These are phyloP conservation scores for Sarocladiaceae sp. DNA, from an alignment of 2,329 filamentous ascomycete species.

Conservation along the genomic window DNA sequence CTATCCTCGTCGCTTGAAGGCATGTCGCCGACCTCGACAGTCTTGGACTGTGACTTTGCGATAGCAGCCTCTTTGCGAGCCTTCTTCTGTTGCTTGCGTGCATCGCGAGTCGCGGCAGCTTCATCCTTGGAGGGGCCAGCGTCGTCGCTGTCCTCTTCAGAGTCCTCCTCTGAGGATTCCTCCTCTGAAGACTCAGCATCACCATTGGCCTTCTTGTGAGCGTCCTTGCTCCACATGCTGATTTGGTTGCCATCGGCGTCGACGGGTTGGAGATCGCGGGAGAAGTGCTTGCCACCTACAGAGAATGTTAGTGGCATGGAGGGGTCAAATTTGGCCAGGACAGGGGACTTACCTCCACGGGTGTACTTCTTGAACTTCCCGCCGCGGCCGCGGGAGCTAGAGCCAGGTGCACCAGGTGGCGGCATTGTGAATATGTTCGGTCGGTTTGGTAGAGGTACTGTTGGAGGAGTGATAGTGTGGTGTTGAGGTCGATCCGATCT, in stretches of 20 bases:
- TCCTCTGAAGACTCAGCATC: constrained; percentile 50
- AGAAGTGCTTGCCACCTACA: constrained; percentile 91
- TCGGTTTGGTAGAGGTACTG: background rate
- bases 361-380: constrained; percentile 95
- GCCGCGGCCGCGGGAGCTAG: constrained; percentile 65
- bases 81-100: constrained; percentile 83
- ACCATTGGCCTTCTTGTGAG: constrained; percentile 41
- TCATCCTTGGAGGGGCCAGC: constrained; percentile 39
- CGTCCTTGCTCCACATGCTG: constrained; percentile 76
- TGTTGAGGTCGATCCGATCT: background rate
- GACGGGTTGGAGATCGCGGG: constrained; percentile 80
- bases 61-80: constrained; percentile 88
- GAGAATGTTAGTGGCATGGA: constrained; percentile 15
- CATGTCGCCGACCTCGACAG: constrained; percentile 79
- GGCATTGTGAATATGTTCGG: constrained; percentile 36
- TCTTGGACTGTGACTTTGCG: constrained; percentile 65
- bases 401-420: constrained; percentile 41
- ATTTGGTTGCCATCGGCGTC: constrained; percentile 86
- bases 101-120: constrained; percentile 61
- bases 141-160: constrained; percentile 45
- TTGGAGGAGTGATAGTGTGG: background rate
- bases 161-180: constrained; percentile 46
- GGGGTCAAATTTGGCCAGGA: background rate
- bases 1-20: constrained; percentile 61
- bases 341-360: constrained; percentile 66